A percentile compares a stretch with the other conserved stretches of the same genome.
Evolutionary conservation across 1,139 yeast species (phyloP).

Genomic region (Spencermartinsiella ligniputridi): DNA sequence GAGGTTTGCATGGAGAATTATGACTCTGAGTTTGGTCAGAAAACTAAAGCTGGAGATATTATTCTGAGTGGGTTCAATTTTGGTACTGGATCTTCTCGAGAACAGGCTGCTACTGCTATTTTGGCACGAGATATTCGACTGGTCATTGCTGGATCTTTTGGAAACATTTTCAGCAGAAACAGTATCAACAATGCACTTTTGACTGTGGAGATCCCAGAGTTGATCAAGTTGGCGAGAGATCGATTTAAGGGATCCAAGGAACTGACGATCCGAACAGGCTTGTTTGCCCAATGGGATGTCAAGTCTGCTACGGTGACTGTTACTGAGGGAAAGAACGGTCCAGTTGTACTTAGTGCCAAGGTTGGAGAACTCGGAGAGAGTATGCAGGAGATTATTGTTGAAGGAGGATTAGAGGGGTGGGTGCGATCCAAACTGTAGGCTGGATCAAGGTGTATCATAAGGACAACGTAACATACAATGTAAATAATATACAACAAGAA

Average conservation of each 20-base stretch:
- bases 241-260: conserved; percentile 56
- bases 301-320: conserved; percentile 76
- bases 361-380: conserved; percentile 96
- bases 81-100: conserved; percentile 99
- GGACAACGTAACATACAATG: too few relatives aligned
- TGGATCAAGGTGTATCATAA: too few relatives aligned
- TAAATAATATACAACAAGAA: too few relatives aligned
- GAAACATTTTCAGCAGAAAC: conserved; percentile 93
- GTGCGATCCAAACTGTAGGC: conserved; percentile 40
- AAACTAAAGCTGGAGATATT: conserved; percentile 84
- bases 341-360: conserved; percentile 66
- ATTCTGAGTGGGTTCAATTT: conserved; percentile 89
- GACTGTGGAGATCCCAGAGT: conserved; percentile 87
- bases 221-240: conserved; percentile 71
- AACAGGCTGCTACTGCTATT: conserved; percentile 97
- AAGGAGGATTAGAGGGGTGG: conserved; percentile 99
- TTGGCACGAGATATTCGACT: conserved; percentile 89
- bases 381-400: conserved; percentile 91
- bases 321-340: conserved; percentile 58
- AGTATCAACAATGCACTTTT: conserved; percentile 92
- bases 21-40: conserved; percentile 76
- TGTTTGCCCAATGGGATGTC: conserved; percentile 92
- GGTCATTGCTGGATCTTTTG: conserved; percentile 95
- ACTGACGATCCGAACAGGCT: conserved; percentile 89
- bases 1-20: conserved; percentile 99